Evolutionary conservation across 2,329 filamentous ascomycete genomes (phyloP), one percentile per base, ranked within the genome.

Genomic region (Cordyceps cateniannulata): DNA sequence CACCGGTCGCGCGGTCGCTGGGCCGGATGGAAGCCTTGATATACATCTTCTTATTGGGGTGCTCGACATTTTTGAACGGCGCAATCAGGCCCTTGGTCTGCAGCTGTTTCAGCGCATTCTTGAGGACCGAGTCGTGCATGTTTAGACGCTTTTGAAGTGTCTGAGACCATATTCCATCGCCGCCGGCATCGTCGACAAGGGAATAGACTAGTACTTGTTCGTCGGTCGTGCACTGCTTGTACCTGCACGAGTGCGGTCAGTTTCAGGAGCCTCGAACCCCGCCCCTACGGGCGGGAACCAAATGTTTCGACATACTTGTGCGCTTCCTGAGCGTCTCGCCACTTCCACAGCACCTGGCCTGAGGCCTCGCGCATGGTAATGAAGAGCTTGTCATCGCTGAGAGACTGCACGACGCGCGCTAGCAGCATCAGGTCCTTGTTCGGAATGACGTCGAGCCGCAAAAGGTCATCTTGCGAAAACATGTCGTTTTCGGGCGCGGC

Each of bases 31-130:
- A 87, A 59, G 88, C 85, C 69, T 96, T 87, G 82, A 99, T 96
- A 80, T 95, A 99, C 83, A 96, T 96, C 76, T 96, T 96, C 71
- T 95, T 89, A 66, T 88, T 90, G 29, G 91, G 91, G 70, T 90
- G 88, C 76, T 96, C 92, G 75, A 96, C 92, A 73, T 89, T 95
- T 76, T 93, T 95, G 76, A 98, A 92, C 62, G 87, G 86, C 69
- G 90, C 89, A 73, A 99, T 92, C 71, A 96, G 86, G 40, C 86
- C 85, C 72, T 91, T 93, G 44, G 81, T 78, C 73, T 96, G 90
- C 63, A 99, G 85, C 64, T 87, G 85, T 77, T 96, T 96, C 67
- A 98, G 81, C 29, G 87, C 87, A 68, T 89, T 88, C 67, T 89
- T 90, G 68, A 98, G 83, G 42, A 90, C 85, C 54, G 88, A 88